phyloP scores from a whole-genome alignment of 2,329 filamentous ascomycete species.

The Pyrenophora tritici-repentis region DNA sequence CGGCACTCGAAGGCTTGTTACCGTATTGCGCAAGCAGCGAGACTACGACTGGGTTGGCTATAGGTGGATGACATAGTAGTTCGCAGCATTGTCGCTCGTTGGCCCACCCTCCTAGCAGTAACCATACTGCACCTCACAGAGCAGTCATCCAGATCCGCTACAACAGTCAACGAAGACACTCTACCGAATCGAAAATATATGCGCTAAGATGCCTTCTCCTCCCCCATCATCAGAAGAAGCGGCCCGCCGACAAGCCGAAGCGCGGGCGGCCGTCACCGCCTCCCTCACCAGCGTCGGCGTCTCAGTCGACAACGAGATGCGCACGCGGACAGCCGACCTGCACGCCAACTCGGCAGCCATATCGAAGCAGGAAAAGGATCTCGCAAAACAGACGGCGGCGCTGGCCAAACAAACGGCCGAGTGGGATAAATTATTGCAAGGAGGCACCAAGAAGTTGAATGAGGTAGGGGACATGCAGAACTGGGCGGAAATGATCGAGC shows the following conservation, averaged over 20 bases:
- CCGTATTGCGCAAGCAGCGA: slow-evolving; percentile 1
- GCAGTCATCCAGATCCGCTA: no score
- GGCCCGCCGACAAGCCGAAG: slow-evolving; percentile 51
- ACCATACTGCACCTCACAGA: neutral
- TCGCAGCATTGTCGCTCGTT: slow-evolving; percentile 1
- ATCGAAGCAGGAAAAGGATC: slow-evolving; percentile 68
- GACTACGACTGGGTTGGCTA: neutral
- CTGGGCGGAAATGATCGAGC: slow-evolving; percentile 79
- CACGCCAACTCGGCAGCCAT: slow-evolving; percentile 72
- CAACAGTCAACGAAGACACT: neutral
- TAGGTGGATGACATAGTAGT: neutral
- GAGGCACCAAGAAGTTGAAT: slow-evolving; percentile 69
- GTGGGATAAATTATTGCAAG: slow-evolving; percentile 66
- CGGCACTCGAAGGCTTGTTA: slow-evolving; percentile 10
- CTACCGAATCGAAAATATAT: neutral
- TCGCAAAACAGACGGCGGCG: slow-evolving; percentile 63
- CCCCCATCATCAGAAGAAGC: slow-evolving; percentile 29
- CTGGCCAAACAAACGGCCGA: slow-evolving; percentile 68
- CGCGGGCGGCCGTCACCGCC: slow-evolving; percentile 57
- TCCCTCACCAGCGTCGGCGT: slow-evolving; percentile 64
- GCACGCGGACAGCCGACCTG: slow-evolving; percentile 69
- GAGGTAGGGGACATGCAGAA: slow-evolving; percentile 84
- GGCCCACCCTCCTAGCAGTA: neutral
- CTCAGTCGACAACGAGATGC: slow-evolving; percentile 70
- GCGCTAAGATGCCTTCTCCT: slow-evolving; percentile 34